Percentiles rank a stretch among this genome's conserved stretches.
These are phyloP conservation scores for Omphalotus guepiniiformis DNA, from an alignment of 768 basidiomycete genomes.

Conservation along the genomic window DNA sequence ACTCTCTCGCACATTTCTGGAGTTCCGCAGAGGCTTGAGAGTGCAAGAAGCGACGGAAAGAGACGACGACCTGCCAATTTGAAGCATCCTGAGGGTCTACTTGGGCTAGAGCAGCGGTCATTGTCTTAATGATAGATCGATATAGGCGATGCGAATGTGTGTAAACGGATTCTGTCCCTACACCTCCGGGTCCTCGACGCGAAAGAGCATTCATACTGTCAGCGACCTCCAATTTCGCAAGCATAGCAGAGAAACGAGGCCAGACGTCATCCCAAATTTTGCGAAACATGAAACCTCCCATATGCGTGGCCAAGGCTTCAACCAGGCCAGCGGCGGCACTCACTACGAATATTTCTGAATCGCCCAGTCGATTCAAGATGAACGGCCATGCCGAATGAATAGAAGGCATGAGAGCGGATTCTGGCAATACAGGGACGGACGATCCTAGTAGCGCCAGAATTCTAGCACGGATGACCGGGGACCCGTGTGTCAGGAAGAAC, in stretches of 20 bases:
- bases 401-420: constrained; percentile 74
- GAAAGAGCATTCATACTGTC: constrained; percentile 67
- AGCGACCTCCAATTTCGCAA: constrained; percentile 55
- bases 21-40: constrained; percentile 66
- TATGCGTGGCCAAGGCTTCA: constrained; percentile 62
- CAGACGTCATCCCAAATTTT: constrained; percentile 91
- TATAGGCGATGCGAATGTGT: constrained; percentile 81
- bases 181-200: constrained; percentile 42
- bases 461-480: constrained; percentile 79
- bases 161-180: constrained; percentile 69
- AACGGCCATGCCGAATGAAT: constrained; percentile 94
- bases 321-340: constrained; percentile 70
- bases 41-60: constrained; percentile 76
- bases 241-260: constrained; percentile 70
- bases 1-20: constrained; percentile 54
- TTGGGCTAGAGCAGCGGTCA: constrained; percentile 58
- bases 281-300: constrained; percentile 82
- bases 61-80: constrained; percentile 77
- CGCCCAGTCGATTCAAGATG: constrained; percentile 77
- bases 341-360: constrained; percentile 75
- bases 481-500: constrained; percentile 88
- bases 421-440: constrained; percentile 68
- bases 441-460: constrained; percentile 73
- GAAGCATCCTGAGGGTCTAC: constrained; percentile 69
- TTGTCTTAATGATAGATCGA: constrained; percentile 68